Percentiles rank a stretch among this genome's conserved stretches.
Evolutionary conservation across 148 eudicot species (phyloP).

Genomic region (Rhododendron henanense): DNA sequence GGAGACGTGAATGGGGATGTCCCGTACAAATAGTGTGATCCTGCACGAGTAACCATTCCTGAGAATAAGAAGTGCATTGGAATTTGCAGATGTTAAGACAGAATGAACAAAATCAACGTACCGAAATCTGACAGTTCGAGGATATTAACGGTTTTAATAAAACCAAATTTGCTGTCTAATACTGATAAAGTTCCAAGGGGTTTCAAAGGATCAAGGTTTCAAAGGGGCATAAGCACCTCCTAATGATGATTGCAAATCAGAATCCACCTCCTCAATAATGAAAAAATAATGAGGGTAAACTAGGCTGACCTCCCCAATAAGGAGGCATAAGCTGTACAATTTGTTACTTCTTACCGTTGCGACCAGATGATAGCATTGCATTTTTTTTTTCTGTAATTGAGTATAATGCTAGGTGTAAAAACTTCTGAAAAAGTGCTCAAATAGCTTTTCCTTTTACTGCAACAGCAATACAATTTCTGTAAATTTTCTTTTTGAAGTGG

Average conservation of each 20-base stretch:
- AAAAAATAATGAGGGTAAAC: background rate
- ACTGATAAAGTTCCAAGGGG: no score
- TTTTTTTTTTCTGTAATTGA: background rate
- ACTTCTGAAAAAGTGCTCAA: background rate
- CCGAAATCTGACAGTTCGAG: no score
- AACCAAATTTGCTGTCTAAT: no score
- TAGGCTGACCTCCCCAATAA: background rate
- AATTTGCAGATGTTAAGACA: no score
- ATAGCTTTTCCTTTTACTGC: conserved; percentile 1
- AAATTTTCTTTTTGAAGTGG: background rate
- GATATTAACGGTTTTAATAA: no score
- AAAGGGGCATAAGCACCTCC: background rate
- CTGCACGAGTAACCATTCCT: no score
- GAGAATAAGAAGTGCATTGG: no score
- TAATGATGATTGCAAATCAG: background rate
- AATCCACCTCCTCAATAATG: background rate
- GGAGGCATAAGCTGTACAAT: background rate
- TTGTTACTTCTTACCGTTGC: background rate
- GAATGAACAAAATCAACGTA: no score
- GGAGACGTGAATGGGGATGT: background rate
- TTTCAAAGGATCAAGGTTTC: no score
- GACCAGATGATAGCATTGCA: background rate
- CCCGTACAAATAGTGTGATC: background rate
- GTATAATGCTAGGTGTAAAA: background rate
- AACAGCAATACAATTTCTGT: background rate